phyloP scores from a whole-genome alignment of 345 rosid genomes.

The Brassica nigra region DNA sequence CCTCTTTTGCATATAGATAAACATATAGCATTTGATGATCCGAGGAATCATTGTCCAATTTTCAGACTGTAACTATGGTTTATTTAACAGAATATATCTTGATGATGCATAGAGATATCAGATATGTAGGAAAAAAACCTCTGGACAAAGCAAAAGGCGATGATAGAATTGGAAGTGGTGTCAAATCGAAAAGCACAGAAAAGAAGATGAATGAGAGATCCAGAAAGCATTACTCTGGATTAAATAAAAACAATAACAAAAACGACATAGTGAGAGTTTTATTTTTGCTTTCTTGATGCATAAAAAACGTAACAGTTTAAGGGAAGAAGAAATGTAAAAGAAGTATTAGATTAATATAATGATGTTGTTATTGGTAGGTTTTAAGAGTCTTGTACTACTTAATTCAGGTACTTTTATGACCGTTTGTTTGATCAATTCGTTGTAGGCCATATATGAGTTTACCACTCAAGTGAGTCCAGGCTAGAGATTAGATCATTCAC shows the following conservation, averaged over 20 bases:
- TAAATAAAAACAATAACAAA: not conserved
- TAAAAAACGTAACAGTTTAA: conserved; percentile 9
- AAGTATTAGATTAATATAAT: not conserved
- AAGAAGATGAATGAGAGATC: conserved; percentile 2
- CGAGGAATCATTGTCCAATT: conserved; percentile 13
- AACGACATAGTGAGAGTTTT: not conserved
- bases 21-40: conserved; percentile 9
- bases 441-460: conserved; percentile 29
- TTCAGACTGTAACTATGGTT: conserved; percentile 4
- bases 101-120: not conserved
- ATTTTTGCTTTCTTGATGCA: not conserved
- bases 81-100: not conserved
- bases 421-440: conserved; percentile 25
- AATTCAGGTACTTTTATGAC: conserved; percentile 12
- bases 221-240: conserved; percentile 18
- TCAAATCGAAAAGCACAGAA: conserved; percentile 39
- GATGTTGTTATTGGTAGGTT: not conserved
- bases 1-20: not conserved
- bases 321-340: not conserved
- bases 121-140: not conserved
- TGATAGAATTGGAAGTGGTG: conserved; percentile 26
- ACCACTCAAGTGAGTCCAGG: conserved; percentile 13
- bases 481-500: conserved; percentile 27
- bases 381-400: not conserved
- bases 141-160: conserved; percentile 36